Evolutionary conservation across 1,284 basidiomycete species (phyloP).

Genomic region (Ustilago nuda): DNA sequence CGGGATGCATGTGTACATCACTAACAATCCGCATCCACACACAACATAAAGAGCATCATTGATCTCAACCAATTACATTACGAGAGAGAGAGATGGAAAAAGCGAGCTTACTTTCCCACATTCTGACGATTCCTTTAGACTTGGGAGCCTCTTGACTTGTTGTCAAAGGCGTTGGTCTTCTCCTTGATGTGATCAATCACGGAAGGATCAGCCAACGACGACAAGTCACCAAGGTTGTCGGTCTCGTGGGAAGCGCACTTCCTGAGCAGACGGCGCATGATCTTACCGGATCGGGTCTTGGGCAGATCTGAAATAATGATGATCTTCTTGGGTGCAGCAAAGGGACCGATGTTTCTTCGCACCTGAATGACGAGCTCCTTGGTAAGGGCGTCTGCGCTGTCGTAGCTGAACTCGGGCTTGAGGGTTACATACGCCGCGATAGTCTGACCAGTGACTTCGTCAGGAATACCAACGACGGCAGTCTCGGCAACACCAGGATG

Average conservation of each 20-base stretch:
- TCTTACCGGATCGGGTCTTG: constrained; percentile 97
- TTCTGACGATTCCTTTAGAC: background rate
- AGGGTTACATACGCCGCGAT: constrained; percentile 72
- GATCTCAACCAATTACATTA: background rate
- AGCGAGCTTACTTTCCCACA: background rate
- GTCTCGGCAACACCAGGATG: constrained; percentile 96
- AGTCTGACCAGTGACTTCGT: constrained; percentile 68
- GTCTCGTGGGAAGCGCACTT: constrained; percentile 94
- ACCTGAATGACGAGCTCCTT: constrained; percentile 96
- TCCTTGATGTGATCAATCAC: constrained; percentile 65
- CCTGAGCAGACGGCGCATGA: constrained; percentile 91
- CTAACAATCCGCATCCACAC: background rate
- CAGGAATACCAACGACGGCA: constrained; percentile 72
- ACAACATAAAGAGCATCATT: background rate
- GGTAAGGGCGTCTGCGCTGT: constrained; percentile 77
- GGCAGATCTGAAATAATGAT: constrained; percentile 87
- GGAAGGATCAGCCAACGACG: constrained; percentile 81
- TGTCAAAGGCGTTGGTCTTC: constrained; percentile 51
- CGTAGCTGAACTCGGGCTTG: constrained; percentile 80
- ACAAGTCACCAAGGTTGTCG: constrained; percentile 88
- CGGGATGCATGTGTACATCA: background rate
- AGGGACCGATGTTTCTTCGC: constrained; percentile 73
- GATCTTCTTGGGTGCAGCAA: constrained; percentile 90
- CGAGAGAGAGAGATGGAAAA: background rate
- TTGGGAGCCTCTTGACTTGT: constrained; percentile 17